Base-by-base conservation (phyloP, 2,329 filamentous ascomycete species). In the Ophiosphaerella narmari region DNA sequence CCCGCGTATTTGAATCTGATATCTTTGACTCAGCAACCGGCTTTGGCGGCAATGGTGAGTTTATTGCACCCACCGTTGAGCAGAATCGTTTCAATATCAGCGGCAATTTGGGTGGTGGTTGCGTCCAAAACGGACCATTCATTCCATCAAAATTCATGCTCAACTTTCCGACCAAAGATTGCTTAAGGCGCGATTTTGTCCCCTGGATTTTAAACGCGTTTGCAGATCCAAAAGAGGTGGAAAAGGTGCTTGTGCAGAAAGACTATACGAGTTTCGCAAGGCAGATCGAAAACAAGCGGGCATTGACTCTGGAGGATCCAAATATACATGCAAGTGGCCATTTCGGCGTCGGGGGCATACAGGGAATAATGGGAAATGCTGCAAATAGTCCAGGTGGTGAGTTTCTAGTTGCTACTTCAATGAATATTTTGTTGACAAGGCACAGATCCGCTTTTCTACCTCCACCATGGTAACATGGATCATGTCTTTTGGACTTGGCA, bases 381-480 rank as follows among this genome's bases (percentile, higher is more conserved):
- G 59, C 60, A n/a, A 66, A 69, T 16, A 68, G 66, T 16, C 73
- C 72, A 11, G 71, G 65, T 18, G 56, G 39, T 41, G 16, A 14
- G 39, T 31, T 11, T 31, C 12, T 9, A 7, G 3, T 16, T 7
- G 7, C 24, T 18, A 2, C 24, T 16, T 16, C 7, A 24, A 8
- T 7, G 11, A 39, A 21, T 5, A 7, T 31, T 26, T 11, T 8
- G 24, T 26, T 41, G n/a, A 41, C 39, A 31, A 1, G 8, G 5
- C n/a, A 16, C 21, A 41, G 39, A 59, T 12, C 76, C 69, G 23
- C 46, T 70, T 5, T 77, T 72, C 57, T 76, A 65, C 38, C 57
- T 75, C 23, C 74, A 76, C 50, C 70, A 76, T 46, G 60, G 62
- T 3, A 71, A 72, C 43, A 52, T 76, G 2, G 74, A 76, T 50